These are phyloP conservation scores for Fusarium sp. DNA, from an alignment of 2,329 filamentous ascomycete genomes.

Conservation along the genomic window DNA sequence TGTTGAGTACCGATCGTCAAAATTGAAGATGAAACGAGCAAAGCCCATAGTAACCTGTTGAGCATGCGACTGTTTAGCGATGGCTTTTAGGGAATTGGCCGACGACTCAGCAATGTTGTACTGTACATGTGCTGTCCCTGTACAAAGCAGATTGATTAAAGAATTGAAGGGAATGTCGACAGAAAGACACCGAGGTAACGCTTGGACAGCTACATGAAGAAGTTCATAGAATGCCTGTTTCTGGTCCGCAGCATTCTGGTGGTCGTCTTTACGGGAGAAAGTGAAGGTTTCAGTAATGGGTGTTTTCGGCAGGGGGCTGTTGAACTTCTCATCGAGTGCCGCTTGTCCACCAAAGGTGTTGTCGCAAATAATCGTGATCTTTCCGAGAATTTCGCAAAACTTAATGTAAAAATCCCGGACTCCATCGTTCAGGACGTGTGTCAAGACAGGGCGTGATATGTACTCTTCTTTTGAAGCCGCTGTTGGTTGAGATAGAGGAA, in stretches of 20 bases:
- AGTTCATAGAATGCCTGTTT: slow-evolving; percentile 97
- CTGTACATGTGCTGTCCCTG: slow-evolving; percentile 95
- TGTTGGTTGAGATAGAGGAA: slow-evolving; percentile 43
- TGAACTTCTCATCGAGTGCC: slow-evolving; percentile 94
- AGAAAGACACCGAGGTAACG: slow-evolving; percentile 91
- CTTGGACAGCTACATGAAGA: slow-evolving; percentile 94
- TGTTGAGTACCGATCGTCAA: slow-evolving; percentile 95
- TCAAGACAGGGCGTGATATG: slow-evolving; percentile 73
- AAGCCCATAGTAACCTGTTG: slow-evolving; percentile 98
- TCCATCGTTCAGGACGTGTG: slow-evolving; percentile 75
- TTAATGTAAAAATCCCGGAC: slow-evolving; percentile 87
- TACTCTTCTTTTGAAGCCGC: slow-evolving; percentile 67
- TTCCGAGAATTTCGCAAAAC: slow-evolving; percentile 95
- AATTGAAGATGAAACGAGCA: slow-evolving; percentile 97
- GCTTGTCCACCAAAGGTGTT: slow-evolving; percentile 97
- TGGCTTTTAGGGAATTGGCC: slow-evolving; percentile 92
- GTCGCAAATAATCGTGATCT: slow-evolving; percentile 96
- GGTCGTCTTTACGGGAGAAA: slow-evolving; percentile 86
- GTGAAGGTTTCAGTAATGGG: slow-evolving; percentile 95
- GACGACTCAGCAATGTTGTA: slow-evolving; percentile 92
- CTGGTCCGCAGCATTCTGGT: slow-evolving; percentile 78
- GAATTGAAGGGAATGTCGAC: slow-evolving; percentile 92
- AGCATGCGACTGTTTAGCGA: slow-evolving; percentile 91
- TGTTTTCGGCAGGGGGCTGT: slow-evolving; percentile 87
- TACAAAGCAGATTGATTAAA: slow-evolving; percentile 93